A percentile compares a stretch with the other conserved stretches of the same genome.
phyloP scores from a whole-genome alignment of 2,329 filamentous ascomycete species.

The Ceratocystis albifundus region DNA sequence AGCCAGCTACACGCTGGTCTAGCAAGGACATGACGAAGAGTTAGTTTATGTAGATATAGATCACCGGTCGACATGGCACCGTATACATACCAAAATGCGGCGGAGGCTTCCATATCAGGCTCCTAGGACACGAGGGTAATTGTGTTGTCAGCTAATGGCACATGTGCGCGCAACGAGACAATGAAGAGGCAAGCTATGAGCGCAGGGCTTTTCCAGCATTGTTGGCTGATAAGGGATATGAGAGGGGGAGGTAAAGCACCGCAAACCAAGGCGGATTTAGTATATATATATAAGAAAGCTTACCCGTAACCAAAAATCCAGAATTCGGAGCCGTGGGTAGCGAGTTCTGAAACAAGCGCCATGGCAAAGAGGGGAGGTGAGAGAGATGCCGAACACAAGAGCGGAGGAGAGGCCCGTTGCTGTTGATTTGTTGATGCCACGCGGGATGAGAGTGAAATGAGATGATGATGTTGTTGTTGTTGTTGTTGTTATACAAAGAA shows the following conservation, averaged over 20 bases:
- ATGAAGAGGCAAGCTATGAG: too few species aligned
- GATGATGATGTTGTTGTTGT: not conserved
- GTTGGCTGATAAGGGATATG: not conserved
- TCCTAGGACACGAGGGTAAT: constrained; percentile 37
- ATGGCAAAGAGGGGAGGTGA: not conserved
- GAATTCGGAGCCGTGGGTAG: constrained; percentile 50
- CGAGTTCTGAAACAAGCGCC: constrained; percentile 33
- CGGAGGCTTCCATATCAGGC: constrained; percentile 95
- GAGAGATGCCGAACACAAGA: not conserved
- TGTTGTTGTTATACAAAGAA: not conserved
- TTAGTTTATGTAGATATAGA: too few species aligned
- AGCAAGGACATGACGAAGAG: constrained; percentile 16
- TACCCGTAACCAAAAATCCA: constrained; percentile 98
- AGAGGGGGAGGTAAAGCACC: not conserved
- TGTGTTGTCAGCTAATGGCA: too few species aligned
- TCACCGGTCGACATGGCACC: not conserved
- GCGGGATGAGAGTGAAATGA: not conserved
- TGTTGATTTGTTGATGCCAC: not conserved
- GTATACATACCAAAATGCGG: constrained; percentile 81
- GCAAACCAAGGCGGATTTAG: not conserved
- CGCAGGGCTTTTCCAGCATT: too few species aligned
- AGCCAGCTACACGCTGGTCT: constrained; percentile 81
- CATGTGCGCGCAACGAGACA: too few species aligned
- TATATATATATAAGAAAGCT: constrained; percentile 25
- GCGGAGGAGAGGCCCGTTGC: not conserved